Percentiles rank a stretch among this genome's conserved stretches.
phyloP scores from a whole-genome alignment of 768 basidiomycete genomes.

The Kwoniella dendrophila region DNA sequence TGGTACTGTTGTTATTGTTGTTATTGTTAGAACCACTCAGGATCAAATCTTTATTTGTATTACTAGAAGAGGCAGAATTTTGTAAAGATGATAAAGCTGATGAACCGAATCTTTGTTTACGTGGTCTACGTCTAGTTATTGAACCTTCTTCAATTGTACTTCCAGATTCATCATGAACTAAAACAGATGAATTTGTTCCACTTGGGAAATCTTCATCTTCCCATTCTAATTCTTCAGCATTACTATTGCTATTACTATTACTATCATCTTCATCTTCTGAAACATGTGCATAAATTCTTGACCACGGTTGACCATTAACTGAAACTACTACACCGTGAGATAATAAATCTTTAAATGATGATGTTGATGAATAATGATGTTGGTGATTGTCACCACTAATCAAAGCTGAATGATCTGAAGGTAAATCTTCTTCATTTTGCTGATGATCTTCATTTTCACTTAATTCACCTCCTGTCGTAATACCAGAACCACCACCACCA shows the following conservation, averaged over 20 bases:
- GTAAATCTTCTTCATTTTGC: no score
- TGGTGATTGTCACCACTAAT: no score
- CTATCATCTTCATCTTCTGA: slow-evolving; percentile 31
- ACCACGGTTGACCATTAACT: slow-evolving; percentile 55
- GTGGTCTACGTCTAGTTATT: slow-evolving; percentile 35
- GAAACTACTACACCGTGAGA: slow-evolving; percentile 54
- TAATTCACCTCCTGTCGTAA: no score
- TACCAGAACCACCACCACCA: no score
- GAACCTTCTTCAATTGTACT: slow-evolving; percentile 32
- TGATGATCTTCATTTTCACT: slow-evolving; percentile 17
- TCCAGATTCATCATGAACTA: slow-evolving; percentile 28
- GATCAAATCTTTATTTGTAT: slow-evolving; percentile 9
- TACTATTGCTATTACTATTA: background rate
- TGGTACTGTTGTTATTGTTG: no score
- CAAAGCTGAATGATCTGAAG: slow-evolving; percentile 16
- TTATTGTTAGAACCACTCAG: background rate
- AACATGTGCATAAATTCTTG: slow-evolving; percentile 54
- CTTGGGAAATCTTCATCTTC: slow-evolving; percentile 20
- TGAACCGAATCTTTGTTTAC: slow-evolving; percentile 35
- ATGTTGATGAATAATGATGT: slow-evolving; percentile 16
- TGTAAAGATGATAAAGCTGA: slow-evolving; percentile 26
- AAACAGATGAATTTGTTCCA: slow-evolving; percentile 17
- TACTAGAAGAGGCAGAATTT: no score
- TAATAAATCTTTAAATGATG: slow-evolving; percentile 51
- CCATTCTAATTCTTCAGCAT: slow-evolving; percentile 14